Evolutionary conservation across 2,329 filamentous ascomycete species (phyloP).

Genomic region (Colletotrichum eleusines): DNA sequence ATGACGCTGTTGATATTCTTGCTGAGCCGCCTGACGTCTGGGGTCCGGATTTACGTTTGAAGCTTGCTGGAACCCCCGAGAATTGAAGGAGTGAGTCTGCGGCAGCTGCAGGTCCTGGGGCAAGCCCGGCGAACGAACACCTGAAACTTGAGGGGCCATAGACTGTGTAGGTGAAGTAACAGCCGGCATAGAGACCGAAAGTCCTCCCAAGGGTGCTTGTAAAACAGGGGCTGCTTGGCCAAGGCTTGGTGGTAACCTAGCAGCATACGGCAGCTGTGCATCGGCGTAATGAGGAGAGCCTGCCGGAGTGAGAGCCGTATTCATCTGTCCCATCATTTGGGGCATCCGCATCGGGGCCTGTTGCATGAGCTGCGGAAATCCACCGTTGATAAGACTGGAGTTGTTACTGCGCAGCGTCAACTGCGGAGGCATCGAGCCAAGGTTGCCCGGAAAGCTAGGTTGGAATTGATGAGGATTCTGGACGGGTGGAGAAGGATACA

Average conservation of each 20-base stretch:
- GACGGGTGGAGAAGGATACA: constrained; percentile 25
- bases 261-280: constrained; percentile 16
- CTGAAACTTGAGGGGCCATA: neutral
- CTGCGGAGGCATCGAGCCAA: neutral
- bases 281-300: constrained; percentile 28
- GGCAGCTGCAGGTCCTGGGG: neutral
- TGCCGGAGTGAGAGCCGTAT: constrained; percentile 27
- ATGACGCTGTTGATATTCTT: neutral
- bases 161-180: constrained; percentile 21
- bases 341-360: constrained; percentile 2
- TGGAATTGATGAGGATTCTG: neutral
- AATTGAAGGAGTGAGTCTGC: neutral
- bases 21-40: neutral
- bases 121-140: neutral
- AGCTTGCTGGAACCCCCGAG: constrained; percentile 1
- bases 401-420: constrained; percentile 15
- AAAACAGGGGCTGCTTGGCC: constrained; percentile 28
- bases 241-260: neutral
- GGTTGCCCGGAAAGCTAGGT: constrained; percentile 4
- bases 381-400: neutral
- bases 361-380: constrained; percentile 7
- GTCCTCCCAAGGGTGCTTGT: constrained; percentile 25
- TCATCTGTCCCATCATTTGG: neutral
- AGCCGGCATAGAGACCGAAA: constrained; percentile 27
- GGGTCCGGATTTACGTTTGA: constrained; percentile 7